Base-by-base conservation (phyloP, 495 filamentous ascomycete species). In the Podospora tetraspora region DNA sequence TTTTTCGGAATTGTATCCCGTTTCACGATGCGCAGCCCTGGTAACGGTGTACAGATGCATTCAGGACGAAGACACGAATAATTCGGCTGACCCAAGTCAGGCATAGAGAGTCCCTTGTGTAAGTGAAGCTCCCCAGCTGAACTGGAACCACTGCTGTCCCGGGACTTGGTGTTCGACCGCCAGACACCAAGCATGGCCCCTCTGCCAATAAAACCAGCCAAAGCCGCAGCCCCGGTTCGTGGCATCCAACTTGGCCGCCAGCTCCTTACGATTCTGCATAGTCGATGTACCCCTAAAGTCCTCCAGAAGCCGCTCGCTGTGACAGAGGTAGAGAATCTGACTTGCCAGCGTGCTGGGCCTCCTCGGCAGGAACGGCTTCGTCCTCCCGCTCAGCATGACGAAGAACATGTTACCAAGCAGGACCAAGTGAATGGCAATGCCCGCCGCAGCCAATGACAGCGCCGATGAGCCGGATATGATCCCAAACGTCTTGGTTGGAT, bases 341-440 rank as follows among this genome's bases (percentile, higher is more conserved):
- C 60, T 62, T 8, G 60, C 60, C 3, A 62, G 23, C 24, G 23
- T 62, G 12, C 11, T 62, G 11, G 60, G 60, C 21, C 60, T 7
- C 27, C 60, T 21, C 21, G 60, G 60, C 22, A 62, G 27, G 21
- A 62, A 62, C 3, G 60, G 60, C 22, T 62, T 62, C 4, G 60
- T 62, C 60, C 60, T 16, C 9, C 60, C 60, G 27, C 60, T 62
- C 60, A 62, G 12, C 60, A 62, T 62, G 60, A 62, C 60, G 21
- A 62, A 62, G 12, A 62, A 32, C 60, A 62, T 62, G 21, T 62
- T 62, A 24, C 60, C 32, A 3, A 62, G 27, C 32, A 62, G 32
- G 7, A 62, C 60, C 23, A 62, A 24, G 21, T 62, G 60, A 21
- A 62, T 62, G 12, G 12, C 60, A 30, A 62, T 21, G 13, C 60